Conservation (phyloP, 805 yeast genomes). For the Candida suzukii region DNA sequence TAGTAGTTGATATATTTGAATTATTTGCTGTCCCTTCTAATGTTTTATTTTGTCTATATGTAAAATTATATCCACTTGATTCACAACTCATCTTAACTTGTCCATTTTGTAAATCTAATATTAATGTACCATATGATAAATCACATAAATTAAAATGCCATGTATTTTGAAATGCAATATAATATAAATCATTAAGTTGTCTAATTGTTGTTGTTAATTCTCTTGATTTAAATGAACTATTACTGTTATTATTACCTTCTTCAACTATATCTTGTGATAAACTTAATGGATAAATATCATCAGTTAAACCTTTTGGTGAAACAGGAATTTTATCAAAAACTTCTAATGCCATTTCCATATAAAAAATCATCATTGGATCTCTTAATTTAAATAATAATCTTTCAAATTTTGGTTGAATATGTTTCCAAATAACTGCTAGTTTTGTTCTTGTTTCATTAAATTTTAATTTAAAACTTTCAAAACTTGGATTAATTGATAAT, state of each 20-base stretch:
- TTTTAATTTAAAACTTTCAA: slow-evolving; percentile 57
- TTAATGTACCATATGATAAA: slow-evolving; percentile 41
- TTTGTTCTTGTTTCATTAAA: slow-evolving; percentile 56
- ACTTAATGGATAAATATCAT: slow-evolving; percentile 24
- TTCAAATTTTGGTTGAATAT: slow-evolving; percentile 47
- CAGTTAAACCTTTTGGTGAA: slow-evolving; percentile 25
- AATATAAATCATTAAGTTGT: slow-evolving; percentile 52
- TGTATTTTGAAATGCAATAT: slow-evolving; percentile 58
- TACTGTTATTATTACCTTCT: no score
- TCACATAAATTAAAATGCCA: slow-evolving; percentile 79
- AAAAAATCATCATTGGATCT: slow-evolving; percentile 35
- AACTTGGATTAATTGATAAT: slow-evolving; percentile 52
- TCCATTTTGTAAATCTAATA: slow-evolving; percentile 37
- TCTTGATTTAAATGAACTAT: slow-evolving; percentile 27
- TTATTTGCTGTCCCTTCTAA: no score
- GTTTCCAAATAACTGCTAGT: slow-evolving; percentile 57
- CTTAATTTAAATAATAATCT: slow-evolving; percentile 30
- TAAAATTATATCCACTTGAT: slow-evolving; percentile 60
- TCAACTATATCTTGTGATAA: slow-evolving; percentile 14
- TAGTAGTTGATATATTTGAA: not conserved
- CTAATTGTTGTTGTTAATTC: slow-evolving; percentile 35
- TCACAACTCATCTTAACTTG: slow-evolving; percentile 43
- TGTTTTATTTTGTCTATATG: slow-evolving; percentile 29
- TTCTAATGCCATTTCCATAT: slow-evolving; percentile 49
- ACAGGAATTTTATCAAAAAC: slow-evolving; percentile 60